phyloP scores from a whole-genome alignment of 768 basidiomycete species.

The Boletus sp. region DNA sequence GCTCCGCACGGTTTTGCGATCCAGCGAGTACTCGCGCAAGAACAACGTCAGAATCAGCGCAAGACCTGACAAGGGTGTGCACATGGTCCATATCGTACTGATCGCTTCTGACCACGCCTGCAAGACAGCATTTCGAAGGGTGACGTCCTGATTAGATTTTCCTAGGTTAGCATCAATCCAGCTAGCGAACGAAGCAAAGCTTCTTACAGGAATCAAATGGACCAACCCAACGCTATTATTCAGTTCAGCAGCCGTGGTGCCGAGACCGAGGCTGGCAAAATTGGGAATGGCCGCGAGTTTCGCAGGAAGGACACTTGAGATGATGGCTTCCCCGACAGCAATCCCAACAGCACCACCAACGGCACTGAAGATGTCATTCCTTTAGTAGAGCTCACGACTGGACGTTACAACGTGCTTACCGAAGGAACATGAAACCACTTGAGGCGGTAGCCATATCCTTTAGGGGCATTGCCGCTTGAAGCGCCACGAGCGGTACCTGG shows the following conservation, averaged over 20 bases:
- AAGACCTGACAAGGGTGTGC: slow-evolving; percentile 54
- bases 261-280: slow-evolving; percentile 24
- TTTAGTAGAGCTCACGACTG: not conserved
- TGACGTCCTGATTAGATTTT: slow-evolving; percentile 41
- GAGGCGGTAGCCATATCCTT: slow-evolving; percentile 87
- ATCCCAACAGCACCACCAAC: slow-evolving; percentile 79
- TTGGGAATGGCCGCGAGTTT: slow-evolving; percentile 36
- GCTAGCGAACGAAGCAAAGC: not conserved
- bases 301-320: slow-evolving; percentile 47
- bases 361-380: slow-evolving; percentile 39
- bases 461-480: slow-evolving; percentile 86
- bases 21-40: slow-evolving; percentile 58
- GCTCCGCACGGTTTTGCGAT: slow-evolving; percentile 47
- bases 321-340: slow-evolving; percentile 70
- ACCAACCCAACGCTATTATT: slow-evolving; percentile 47
- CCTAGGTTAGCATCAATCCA: not conserved
- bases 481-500: slow-evolving; percentile 63
- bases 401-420: slow-evolving; percentile 36
- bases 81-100: slow-evolving; percentile 61
- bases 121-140: slow-evolving; percentile 47
- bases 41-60: slow-evolving; percentile 54
- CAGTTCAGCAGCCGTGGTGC: slow-evolving; percentile 43
- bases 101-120: slow-evolving; percentile 68
- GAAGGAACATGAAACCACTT: slow-evolving; percentile 65
- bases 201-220: slow-evolving; percentile 29